A percentile compares a stretch with the other conserved stretches of the same genome.
These are phyloP conservation scores for Tolypocladium amazonense DNA, from an alignment of 2,329 filamentous ascomycete species.

Conservation along the genomic window DNA sequence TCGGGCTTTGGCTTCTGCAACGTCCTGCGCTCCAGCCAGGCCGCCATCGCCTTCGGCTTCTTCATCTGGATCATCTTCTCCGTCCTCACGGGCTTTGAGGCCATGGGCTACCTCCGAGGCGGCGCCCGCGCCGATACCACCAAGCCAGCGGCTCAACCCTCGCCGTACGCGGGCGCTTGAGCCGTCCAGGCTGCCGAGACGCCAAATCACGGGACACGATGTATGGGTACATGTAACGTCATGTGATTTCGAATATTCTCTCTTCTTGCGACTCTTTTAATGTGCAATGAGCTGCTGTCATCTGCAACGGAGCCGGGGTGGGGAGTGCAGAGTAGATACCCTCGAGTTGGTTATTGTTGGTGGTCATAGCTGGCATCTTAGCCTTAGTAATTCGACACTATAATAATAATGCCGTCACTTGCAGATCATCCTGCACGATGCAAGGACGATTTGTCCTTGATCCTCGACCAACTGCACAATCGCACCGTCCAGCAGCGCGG, in stretches of 20 bases:
- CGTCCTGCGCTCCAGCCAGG: conserved; percentile 39
- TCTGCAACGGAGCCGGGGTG: neutral
- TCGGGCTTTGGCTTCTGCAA: conserved; percentile 45
- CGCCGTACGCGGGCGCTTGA: conserved; percentile 1
- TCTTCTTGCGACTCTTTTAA: neutral
- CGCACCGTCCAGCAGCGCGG: too few relatives aligned
- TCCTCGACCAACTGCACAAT: too few relatives aligned
- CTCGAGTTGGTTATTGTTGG: neutral
- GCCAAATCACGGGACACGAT: neutral
- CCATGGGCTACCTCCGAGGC: conserved; percentile 27
- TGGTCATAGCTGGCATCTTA: neutral
- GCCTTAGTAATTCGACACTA: neutral
- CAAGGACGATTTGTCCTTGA: too few relatives aligned
- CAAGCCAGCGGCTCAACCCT: conserved; percentile 6
- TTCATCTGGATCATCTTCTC: conserved; percentile 48
- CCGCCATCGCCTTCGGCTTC: conserved; percentile 55
- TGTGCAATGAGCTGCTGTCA: neutral
- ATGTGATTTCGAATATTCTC: neutral
- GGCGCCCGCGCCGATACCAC: conserved; percentile 17
- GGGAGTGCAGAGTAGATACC: neutral
- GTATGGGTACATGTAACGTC: neutral
- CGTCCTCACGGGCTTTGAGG: conserved; percentile 35
- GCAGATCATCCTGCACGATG: too few relatives aligned
- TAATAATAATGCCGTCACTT: neutral
- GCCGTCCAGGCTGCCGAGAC: neutral